Percentiles rank a stretch among this genome's conserved stretches.
Evolutionary conservation across 306 rosid genomes (phyloP).

Genomic region (Coriaria nepalensis): DNA sequence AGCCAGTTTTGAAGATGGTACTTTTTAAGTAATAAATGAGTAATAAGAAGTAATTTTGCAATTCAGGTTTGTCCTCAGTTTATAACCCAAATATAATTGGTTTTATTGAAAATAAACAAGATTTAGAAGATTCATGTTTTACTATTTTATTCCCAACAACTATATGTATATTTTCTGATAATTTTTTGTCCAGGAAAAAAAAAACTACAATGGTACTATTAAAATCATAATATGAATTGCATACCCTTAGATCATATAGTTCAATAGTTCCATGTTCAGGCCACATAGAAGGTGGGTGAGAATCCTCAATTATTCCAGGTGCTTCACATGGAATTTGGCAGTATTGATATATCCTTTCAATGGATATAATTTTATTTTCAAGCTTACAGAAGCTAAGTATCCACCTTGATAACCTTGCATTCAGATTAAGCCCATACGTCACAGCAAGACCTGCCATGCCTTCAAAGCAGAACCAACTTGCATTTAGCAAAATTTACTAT

Average conservation of each 20-base stretch:
- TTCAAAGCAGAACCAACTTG: slow-evolving; percentile 19
- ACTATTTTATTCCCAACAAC: no score
- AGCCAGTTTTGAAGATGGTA: background rate
- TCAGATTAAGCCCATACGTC: slow-evolving; percentile 78
- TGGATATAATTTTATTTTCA: slow-evolving; percentile 89
- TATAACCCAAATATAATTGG: no score
- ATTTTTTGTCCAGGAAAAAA: no score
- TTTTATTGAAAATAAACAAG: no score
- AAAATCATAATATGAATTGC: slow-evolving; percentile 9
- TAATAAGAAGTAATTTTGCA: no score
- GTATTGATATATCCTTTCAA: slow-evolving; percentile 92
- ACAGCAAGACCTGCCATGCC: slow-evolving; percentile 99
- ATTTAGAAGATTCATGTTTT: no score
- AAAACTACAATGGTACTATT: background rate
- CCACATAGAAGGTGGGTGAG: slow-evolving; percentile 66
- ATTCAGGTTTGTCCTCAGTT: no score
- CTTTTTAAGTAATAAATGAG: no score
- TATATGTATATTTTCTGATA: no score
- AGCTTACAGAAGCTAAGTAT: slow-evolving; percentile 97
- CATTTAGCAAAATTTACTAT: background rate
- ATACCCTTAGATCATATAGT: slow-evolving; percentile 64
- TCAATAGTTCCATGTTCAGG: slow-evolving; percentile 74
- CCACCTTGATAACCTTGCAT: slow-evolving; percentile 82
- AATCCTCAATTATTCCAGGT: slow-evolving; percentile 51
- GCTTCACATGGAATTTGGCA: slow-evolving; percentile 80